Conservation (phyloP, 140 eudicot genomes). For the Bidens hawaiensis region DNA sequence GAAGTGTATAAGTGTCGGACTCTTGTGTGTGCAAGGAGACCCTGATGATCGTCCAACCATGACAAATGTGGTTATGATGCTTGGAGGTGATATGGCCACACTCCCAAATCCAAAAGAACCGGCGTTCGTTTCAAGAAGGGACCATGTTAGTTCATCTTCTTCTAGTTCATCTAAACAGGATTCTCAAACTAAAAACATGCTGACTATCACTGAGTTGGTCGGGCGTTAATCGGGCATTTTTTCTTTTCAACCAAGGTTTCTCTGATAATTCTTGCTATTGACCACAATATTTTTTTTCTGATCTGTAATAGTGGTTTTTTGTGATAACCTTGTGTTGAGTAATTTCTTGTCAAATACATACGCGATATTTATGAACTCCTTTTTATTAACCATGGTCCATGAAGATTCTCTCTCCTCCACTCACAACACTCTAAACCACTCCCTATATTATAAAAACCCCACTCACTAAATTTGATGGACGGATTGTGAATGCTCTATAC, state of each 20-base stretch:
- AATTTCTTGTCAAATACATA: no score
- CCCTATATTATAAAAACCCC: no score
- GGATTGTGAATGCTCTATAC: no score
- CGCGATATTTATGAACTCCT: no score
- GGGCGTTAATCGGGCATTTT: neutral
- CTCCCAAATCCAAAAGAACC: conserved; percentile 51
- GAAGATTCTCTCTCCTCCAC: no score
- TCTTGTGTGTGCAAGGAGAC: conserved; percentile 61
- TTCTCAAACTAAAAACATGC: neutral
- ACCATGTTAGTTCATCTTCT: neutral
- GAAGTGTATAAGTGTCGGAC: conserved; percentile 48
- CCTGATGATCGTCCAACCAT: conserved; percentile 61
- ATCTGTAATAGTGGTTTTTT: no score
- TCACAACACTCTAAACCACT: no score
- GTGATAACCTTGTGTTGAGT: no score
- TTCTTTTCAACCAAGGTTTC: neutral
- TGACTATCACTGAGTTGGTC: neutral
- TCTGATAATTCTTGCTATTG: neutral
- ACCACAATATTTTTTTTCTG: no score
- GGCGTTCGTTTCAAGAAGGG: neutral
- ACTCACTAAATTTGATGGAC: no score
- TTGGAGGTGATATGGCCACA: conserved; percentile 33
- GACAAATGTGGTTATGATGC: conserved; percentile 41
- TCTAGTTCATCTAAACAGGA: neutral
- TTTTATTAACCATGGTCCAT: no score